phyloP scores from a whole-genome alignment of 2,329 filamentous ascomycete species.

The Nemania serpens region DNA sequence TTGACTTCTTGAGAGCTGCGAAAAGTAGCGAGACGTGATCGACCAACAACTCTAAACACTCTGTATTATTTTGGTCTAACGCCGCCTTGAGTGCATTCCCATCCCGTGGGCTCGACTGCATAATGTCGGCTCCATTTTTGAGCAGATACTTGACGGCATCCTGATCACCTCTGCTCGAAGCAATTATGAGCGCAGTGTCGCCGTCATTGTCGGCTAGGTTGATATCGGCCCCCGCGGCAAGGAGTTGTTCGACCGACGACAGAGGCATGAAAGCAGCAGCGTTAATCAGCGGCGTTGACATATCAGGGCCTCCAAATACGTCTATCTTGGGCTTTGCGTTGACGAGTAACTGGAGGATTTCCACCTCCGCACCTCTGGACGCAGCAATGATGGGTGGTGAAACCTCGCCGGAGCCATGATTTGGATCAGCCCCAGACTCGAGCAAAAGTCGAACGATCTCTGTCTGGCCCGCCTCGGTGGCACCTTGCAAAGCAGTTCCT shows the following conservation, averaged over 20 bases:
- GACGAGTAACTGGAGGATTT: constrained; percentile 45
- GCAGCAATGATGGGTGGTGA: constrained; percentile 46
- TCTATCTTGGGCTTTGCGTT: constrained; percentile 44
- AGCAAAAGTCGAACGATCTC: constrained; percentile 47
- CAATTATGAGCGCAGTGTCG: constrained; percentile 47
- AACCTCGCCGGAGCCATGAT: constrained; percentile 43
- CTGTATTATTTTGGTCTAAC: constrained; percentile 31
- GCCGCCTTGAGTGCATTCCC: constrained; percentile 42
- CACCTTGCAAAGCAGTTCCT: constrained; percentile 48
- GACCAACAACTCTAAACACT: constrained; percentile 40
- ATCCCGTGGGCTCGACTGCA: constrained; percentile 39
- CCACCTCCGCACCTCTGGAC: constrained; percentile 40
- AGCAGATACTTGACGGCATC: constrained; percentile 44
- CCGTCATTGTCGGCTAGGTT: constrained; percentile 43
- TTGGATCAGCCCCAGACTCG: constrained; percentile 44
- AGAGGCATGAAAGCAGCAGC: constrained; percentile 43
- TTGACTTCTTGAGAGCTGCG: constrained; percentile 37
- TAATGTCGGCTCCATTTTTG: constrained; percentile 44
- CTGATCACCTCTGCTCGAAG: constrained; percentile 41
- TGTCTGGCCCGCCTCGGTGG: constrained; percentile 42
- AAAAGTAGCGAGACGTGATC: constrained; percentile 40
- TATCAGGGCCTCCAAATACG: constrained; percentile 42
- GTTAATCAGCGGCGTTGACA: constrained; percentile 45
- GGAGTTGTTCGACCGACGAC: constrained; percentile 40
- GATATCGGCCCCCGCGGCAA: constrained; percentile 46